These are phyloP conservation scores for Hylodesmum podocarpum DNA, from an alignment of 306 rosid genomes.

Conservation along the genomic window DNA sequence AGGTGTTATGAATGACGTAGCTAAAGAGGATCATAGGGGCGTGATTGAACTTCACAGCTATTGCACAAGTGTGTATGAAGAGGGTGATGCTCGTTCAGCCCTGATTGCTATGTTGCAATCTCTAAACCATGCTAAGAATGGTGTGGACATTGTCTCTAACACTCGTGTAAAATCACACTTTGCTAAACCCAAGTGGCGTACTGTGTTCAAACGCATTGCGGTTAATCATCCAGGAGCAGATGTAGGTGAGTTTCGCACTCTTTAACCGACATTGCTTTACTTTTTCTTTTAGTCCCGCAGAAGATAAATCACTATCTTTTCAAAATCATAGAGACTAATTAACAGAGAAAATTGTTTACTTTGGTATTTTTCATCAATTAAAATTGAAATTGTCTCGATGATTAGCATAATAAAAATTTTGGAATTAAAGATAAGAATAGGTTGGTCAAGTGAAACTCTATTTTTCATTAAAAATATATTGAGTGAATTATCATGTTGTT, in stretches of 20 bases:
- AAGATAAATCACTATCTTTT: too few relatives aligned
- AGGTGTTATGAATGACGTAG: slow-evolving; percentile 67
- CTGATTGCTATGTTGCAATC: slow-evolving; percentile 69
- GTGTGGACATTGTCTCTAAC: slow-evolving; percentile 65
- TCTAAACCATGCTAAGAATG: slow-evolving; percentile 63
- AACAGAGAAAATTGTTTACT: too few relatives aligned
- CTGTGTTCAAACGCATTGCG: slow-evolving; percentile 63
- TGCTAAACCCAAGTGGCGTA: slow-evolving; percentile 71
- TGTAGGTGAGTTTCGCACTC: slow-evolving; percentile 51
- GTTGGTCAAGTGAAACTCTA: too few relatives aligned
- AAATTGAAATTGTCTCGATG: too few relatives aligned
- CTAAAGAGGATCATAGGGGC: slow-evolving; percentile 52
- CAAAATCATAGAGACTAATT: too few relatives aligned
- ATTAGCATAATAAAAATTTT: too few relatives aligned
- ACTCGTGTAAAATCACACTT: slow-evolving; percentile 67
- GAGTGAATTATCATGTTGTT: too few relatives aligned
- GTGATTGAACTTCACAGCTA: slow-evolving; percentile 65
- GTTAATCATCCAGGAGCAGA: slow-evolving; percentile 44
- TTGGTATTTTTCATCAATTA: too few relatives aligned
- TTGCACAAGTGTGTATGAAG: slow-evolving; percentile 75
- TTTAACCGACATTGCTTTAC: neutral
- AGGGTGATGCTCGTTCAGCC: slow-evolving; percentile 79
- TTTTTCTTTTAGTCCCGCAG: too few relatives aligned
- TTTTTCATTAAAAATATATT: too few relatives aligned
- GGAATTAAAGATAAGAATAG: too few relatives aligned